phyloP scores from a whole-genome alignment of 1,139 yeast genomes.

The Yamadazyma friedrichii region DNA sequence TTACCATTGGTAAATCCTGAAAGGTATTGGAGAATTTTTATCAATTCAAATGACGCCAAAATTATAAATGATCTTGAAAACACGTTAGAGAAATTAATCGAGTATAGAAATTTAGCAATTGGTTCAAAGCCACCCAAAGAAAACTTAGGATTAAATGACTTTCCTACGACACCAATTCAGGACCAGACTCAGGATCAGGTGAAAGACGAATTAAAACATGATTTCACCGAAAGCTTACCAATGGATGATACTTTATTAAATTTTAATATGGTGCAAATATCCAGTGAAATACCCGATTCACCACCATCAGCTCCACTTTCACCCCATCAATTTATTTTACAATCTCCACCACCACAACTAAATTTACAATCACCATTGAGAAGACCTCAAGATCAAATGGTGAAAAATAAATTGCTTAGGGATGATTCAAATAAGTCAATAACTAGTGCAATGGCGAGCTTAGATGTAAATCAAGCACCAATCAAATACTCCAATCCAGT shows the following conservation, averaged over 20 bases:
- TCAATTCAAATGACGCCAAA: slow-evolving; percentile 36
- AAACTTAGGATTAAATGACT: background rate
- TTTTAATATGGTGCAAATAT: slow-evolving; percentile 16
- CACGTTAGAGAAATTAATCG: slow-evolving; percentile 41
- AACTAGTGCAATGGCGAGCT: slow-evolving; percentile 31
- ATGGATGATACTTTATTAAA: slow-evolving; percentile 6
- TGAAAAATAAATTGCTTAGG: too few species aligned
- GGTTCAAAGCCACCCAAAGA: slow-evolving; percentile 13
- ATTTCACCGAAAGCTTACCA: background rate
- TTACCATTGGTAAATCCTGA: slow-evolving; percentile 70
- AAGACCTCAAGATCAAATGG: too few species aligned
- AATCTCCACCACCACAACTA: slow-evolving; percentile 4
- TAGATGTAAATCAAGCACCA: background rate
- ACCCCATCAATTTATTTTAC: slow-evolving; percentile 24
- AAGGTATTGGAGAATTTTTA: slow-evolving; percentile 64
- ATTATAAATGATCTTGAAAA: slow-evolving; percentile 35
- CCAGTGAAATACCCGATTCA: slow-evolving; percentile 38
- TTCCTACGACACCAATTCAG: background rate
- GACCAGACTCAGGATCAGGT: background rate
- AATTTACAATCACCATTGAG: background rate
- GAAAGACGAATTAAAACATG: background rate
- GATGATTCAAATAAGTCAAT: slow-evolving; percentile 18
- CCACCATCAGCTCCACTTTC: slow-evolving; percentile 49
- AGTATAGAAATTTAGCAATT: slow-evolving; percentile 40
- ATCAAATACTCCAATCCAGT: too few species aligned